Percentiles rank a stretch among this genome's conserved stretches.
phyloP scores from a whole-genome alignment of 1,284 basidiomycete genomes.

The Fomes fomentarius region DNA sequence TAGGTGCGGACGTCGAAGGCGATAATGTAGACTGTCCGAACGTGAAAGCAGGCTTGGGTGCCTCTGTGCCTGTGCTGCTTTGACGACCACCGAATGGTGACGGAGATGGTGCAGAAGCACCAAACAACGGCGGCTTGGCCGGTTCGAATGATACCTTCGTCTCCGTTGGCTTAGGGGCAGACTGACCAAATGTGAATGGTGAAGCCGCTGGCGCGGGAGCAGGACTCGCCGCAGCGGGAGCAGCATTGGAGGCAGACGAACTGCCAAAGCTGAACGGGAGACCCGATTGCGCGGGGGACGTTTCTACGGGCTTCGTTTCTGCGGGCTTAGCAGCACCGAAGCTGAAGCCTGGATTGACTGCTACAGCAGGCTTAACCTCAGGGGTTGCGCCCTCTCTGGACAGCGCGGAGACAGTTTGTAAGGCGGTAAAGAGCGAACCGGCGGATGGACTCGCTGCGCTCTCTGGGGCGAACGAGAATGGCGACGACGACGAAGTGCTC shows the following conservation, averaged over 20 bases:
- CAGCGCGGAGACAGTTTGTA: too few species aligned
- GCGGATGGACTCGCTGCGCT: neutral
- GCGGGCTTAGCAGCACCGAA: too few species aligned
- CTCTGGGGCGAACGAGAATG: constrained; percentile 14
- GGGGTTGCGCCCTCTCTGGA: too few species aligned
- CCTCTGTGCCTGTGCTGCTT: constrained; percentile 19
- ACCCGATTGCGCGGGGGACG: constrained; percentile 10
- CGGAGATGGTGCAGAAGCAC: constrained; percentile 18
- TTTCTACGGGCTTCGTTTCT: constrained; percentile 23
- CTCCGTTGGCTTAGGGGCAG: constrained; percentile 21
- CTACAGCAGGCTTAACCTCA: too few species aligned
- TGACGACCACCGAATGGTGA: constrained; percentile 23
- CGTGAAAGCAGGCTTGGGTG: constrained; percentile 28
- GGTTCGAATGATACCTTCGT: constrained; percentile 17
- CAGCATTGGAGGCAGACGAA: neutral
- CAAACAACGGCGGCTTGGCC: constrained; percentile 17
- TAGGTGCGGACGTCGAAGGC: constrained; percentile 18
- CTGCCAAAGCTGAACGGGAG: constrained; percentile 21
- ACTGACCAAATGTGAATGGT: constrained; percentile 17
- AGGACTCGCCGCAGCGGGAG: constrained; percentile 1
- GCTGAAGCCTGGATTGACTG: too few species aligned
- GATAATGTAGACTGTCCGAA: constrained; percentile 25
- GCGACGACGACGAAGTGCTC: neutral
- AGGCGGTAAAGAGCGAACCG: constrained; percentile 10
- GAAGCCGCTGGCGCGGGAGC: constrained; percentile 11